Evolutionary conservation across 257 asterid species (phyloP).

Genomic region (Henckelia pumila): DNA sequence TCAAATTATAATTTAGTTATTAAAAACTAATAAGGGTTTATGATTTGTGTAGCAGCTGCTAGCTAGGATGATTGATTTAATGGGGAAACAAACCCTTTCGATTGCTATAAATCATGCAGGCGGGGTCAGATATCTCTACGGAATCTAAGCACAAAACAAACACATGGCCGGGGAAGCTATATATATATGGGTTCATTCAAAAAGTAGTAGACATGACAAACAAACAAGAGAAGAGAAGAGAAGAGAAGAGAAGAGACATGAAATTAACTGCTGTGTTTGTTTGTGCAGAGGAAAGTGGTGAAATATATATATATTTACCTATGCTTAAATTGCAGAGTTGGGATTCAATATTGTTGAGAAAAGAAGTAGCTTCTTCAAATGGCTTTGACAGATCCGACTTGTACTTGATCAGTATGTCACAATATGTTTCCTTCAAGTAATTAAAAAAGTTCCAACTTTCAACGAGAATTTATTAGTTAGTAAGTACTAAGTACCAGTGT

Average conservation of each 20-base stretch:
- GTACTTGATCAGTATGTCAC: slow-evolving; percentile 60
- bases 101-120: too few species aligned
- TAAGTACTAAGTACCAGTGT: too few species aligned
- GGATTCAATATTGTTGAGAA: slow-evolving; percentile 62
- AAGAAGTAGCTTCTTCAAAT: slow-evolving; percentile 32
- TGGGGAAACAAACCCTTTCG: neutral
- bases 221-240: neutral
- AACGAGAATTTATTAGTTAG: neutral
- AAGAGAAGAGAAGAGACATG: neutral
- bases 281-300: neutral
- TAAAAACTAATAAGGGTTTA: too few species aligned
- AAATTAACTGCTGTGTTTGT: neutral
- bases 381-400: slow-evolving; percentile 75
- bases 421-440: slow-evolving; percentile 62
- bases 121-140: neutral
- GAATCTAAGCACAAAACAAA: neutral
- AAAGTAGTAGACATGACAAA: too few species aligned
- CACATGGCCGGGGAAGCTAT: too few species aligned
- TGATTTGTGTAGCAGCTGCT: neutral
- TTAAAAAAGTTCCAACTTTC: neutral
- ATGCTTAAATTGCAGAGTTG: slow-evolving; percentile 64
- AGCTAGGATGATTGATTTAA: too few species aligned
- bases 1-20: too few species aligned
- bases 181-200: neutral
- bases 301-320: slow-evolving; percentile 40